These are phyloP conservation scores for Coemansia sp. DNA, from an alignment of 192 early-diverging fungal species.

Conservation along the genomic window DNA sequence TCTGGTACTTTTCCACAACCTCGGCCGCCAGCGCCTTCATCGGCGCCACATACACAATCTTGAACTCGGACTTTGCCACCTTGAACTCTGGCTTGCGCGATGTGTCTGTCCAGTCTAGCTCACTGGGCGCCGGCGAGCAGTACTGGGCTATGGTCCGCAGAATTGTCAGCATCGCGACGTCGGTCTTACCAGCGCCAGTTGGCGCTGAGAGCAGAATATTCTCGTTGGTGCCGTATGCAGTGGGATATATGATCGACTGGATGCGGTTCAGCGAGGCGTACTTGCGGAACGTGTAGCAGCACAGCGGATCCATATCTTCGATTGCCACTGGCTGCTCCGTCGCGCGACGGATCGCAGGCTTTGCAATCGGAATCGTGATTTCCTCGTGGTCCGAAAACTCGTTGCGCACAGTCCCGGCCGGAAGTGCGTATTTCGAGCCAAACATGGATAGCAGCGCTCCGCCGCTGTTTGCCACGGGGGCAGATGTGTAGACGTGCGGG, in stretches of 20 bases:
- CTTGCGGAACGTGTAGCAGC: constrained; percentile 76
- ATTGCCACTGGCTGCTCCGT: constrained; percentile 68
- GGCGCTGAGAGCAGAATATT: constrained; percentile 99
- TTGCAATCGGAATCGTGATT: constrained; percentile 81
- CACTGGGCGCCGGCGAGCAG: constrained; percentile 59
- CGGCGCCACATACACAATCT: constrained; percentile 97
- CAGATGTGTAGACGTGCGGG: constrained; percentile 84
- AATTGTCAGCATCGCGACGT: constrained; percentile 94
- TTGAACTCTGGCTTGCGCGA: constrained; percentile 51
- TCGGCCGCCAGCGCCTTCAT: constrained; percentile 99
- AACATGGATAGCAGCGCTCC: constrained; percentile 74
- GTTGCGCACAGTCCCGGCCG: constrained; percentile 67
- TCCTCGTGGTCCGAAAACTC: constrained; percentile 87
- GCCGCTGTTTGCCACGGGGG: constrained; percentile 23
- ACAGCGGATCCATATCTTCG: constrained; percentile 70
- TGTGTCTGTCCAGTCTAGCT: constrained; percentile 14
- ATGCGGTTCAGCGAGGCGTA: constrained; percentile 91
- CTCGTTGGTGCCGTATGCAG: constrained; percentile 93
- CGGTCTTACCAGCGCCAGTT: constrained; percentile 98
- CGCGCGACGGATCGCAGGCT: constrained; percentile 60
- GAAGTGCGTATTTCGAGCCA: constrained; percentile 77
- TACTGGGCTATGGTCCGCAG: constrained; percentile 76
- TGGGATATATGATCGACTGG: constrained; percentile 93
- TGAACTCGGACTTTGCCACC: constrained; percentile 87
- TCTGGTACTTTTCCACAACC: constrained; percentile 89